Percentiles rank a stretch among this genome's conserved stretches.
Evolutionary conservation across 768 basidiomycete species (phyloP).

Genomic region (Asterophora lycoperdoides): DNA sequence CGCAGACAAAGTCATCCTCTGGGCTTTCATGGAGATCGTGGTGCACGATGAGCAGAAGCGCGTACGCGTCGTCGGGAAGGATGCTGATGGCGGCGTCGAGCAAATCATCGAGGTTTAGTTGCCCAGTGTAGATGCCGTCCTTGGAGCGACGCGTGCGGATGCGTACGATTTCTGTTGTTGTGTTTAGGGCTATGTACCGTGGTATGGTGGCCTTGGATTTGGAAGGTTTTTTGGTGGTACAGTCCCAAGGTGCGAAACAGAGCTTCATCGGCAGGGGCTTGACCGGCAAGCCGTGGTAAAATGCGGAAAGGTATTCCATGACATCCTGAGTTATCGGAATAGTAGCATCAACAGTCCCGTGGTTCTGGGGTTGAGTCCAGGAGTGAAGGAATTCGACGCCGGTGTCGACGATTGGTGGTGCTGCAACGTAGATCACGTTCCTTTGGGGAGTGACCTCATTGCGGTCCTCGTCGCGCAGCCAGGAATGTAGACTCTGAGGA

Average conservation of each 20-base stretch:
- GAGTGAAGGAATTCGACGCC: constrained; percentile 18
- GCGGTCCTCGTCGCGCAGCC: constrained; percentile 26
- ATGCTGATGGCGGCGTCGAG: constrained; percentile 32
- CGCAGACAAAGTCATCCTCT: constrained; percentile 34
- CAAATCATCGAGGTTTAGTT: constrained; percentile 34
- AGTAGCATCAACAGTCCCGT: not conserved
- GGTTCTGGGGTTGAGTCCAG: constrained; percentile 21
- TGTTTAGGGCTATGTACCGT: constrained; percentile 27
- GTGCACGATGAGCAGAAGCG: constrained; percentile 30
- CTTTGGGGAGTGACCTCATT: constrained; percentile 26
- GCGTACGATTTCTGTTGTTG: constrained; percentile 27
- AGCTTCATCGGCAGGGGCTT: constrained; percentile 18
- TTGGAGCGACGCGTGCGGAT: constrained; percentile 28
- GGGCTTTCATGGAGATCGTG: constrained; percentile 33
- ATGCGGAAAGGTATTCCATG: constrained; percentile 28
- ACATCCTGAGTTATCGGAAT: constrained; percentile 18
- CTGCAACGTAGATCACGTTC: constrained; percentile 28
- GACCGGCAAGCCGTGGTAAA: constrained; percentile 30
- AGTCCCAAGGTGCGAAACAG: constrained; percentile 26
- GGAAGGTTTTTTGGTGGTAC: constrained; percentile 1
- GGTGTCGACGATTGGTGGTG: constrained; percentile 24
- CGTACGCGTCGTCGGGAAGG: constrained; percentile 32
- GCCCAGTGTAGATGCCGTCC: constrained; percentile 24
- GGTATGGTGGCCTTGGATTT: constrained; percentile 15
- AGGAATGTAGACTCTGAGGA: constrained; percentile 28